Evolutionary conservation across 768 basidiomycete genomes (phyloP).

Genomic region (Boletales sp.): DNA sequence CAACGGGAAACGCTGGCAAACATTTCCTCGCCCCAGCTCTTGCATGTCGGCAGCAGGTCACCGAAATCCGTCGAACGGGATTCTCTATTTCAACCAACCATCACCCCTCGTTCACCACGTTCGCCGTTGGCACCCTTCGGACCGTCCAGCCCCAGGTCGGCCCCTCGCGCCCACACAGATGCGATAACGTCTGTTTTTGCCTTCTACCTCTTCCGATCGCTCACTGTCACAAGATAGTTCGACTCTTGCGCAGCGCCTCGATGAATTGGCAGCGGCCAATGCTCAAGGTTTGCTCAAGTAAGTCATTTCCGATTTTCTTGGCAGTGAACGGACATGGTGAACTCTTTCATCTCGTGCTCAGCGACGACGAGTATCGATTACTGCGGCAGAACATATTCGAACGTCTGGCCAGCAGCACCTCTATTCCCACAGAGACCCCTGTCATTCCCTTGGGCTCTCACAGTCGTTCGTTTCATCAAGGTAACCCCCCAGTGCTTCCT

Average conservation of each 20-base stretch:
- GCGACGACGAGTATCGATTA: slow-evolving; percentile 83
- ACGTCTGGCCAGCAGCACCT: slow-evolving; percentile 57
- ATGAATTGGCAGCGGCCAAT: slow-evolving; percentile 78
- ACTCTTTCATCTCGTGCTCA: slow-evolving; percentile 26
- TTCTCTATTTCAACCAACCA: slow-evolving; percentile 10
- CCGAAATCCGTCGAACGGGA: slow-evolving; percentile 19
- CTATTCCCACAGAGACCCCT: slow-evolving; percentile 59
- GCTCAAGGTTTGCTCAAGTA: slow-evolving; percentile 76
- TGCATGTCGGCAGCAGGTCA: slow-evolving; percentile 17
- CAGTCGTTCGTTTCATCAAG: slow-evolving; percentile 22
- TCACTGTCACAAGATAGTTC: slow-evolving; percentile 40
- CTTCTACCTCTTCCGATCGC: slow-evolving; percentile 8
- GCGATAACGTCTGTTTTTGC: slow-evolving; percentile 49
- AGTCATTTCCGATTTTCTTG: slow-evolving; percentile 21
- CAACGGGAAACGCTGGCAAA: slow-evolving; percentile 41
- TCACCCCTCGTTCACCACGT: slow-evolving; percentile 15
- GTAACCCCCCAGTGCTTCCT: background rate
- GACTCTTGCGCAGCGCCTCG: slow-evolving; percentile 75
- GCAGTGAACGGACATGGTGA: background rate
- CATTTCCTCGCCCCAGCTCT: slow-evolving; percentile 32
- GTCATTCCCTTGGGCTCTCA: slow-evolving; percentile 52
- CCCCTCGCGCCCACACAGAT: slow-evolving; percentile 38
- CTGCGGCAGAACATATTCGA: slow-evolving; percentile 84
- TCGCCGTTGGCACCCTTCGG: slow-evolving; percentile 24
- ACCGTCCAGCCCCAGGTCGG: slow-evolving; percentile 14